A percentile compares a stretch with the other conserved stretches of the same genome.
These are phyloP conservation scores for Blakeslea trispora DNA, from an alignment of 371 early-diverging fungal genomes.

Conservation along the genomic window DNA sequence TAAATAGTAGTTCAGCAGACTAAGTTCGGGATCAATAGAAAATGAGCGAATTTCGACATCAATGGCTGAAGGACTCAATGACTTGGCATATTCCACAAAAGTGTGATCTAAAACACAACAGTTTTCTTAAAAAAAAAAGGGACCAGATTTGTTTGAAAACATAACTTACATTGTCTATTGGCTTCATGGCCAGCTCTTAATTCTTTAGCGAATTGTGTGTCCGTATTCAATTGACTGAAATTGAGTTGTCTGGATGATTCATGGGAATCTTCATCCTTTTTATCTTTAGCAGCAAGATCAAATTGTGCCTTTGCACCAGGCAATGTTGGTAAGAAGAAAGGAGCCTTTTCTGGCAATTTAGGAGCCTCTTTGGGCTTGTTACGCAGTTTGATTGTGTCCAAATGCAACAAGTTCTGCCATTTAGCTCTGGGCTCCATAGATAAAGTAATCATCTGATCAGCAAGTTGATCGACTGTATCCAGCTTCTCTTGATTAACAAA, in stretches of 20 bases:
- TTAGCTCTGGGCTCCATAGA: slow-evolving; percentile 80
- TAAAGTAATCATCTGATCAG: slow-evolving; percentile 82
- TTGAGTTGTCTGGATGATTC: slow-evolving; percentile 39
- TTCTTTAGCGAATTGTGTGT: slow-evolving; percentile 60
- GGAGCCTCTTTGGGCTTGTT: slow-evolving; percentile 90
- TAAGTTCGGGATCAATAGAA: slow-evolving; percentile 60
- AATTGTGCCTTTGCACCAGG: slow-evolving; percentile 75
- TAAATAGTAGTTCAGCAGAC: slow-evolving; percentile 60
- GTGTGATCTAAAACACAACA: slow-evolving; percentile 10
- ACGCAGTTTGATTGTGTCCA: slow-evolving; percentile 92
- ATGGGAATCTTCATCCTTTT: slow-evolving; percentile 22
- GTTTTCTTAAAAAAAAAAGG: slow-evolving; percentile 2
- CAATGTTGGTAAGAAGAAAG: slow-evolving; percentile 90
- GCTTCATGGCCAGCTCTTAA: slow-evolving; percentile 56
- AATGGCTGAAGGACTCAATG: slow-evolving; percentile 78
- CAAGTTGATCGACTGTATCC: slow-evolving; percentile 64
- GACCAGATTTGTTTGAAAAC: background rate
- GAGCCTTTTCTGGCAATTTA: slow-evolving; percentile 85
- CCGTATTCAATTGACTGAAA: slow-evolving; percentile 50
- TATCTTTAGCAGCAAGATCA: slow-evolving; percentile 38
- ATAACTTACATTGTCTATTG: slow-evolving; percentile 51
- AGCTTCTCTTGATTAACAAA: slow-evolving; percentile 23
- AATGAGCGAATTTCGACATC: slow-evolving; percentile 87
- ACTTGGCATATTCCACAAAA: slow-evolving; percentile 70
- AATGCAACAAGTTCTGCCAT: slow-evolving; percentile 87